These are phyloP conservation scores for Aspergillus egyptiacus DNA, from an alignment of 495 filamentous ascomycete species.

Conservation along the genomic window DNA sequence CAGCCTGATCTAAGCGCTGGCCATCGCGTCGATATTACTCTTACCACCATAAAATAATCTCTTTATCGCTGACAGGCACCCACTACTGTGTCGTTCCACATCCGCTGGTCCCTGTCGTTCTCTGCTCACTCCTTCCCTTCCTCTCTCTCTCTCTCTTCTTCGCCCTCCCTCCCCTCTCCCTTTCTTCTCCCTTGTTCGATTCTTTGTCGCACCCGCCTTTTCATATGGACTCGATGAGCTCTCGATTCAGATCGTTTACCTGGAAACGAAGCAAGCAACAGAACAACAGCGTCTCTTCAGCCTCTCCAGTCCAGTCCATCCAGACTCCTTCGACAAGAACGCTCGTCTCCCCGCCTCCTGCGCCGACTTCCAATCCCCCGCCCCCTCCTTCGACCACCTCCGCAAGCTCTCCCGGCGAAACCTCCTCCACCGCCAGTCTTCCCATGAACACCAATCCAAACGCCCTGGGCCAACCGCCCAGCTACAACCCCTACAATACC, in stretches of 20 bases:
- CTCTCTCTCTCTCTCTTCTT: slow-evolving; percentile 13
- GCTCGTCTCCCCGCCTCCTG: slow-evolving; percentile 28
- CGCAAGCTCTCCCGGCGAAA: slow-evolving; percentile 33
- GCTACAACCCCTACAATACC: slow-evolving; percentile 66
- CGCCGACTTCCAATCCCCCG: slow-evolving; percentile 29
- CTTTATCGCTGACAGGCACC: slow-evolving; percentile 3
- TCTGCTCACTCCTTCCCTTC: neutral
- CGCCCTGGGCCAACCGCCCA: slow-evolving; percentile 57
- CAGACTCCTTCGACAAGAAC: slow-evolving; percentile 20
- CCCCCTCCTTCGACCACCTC: slow-evolving; percentile 34
- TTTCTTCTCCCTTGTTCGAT: slow-evolving; percentile 13
- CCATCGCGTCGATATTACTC: neutral
- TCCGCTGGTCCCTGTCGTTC: slow-evolving; percentile 1
- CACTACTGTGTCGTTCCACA: slow-evolving; percentile 1
- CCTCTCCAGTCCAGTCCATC: slow-evolving; percentile 6
- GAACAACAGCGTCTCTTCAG: slow-evolving; percentile 16
- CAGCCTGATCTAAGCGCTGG: slow-evolving; percentile 1
- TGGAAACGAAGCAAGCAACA: slow-evolving; percentile 42
- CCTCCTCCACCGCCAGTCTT: slow-evolving; percentile 47
- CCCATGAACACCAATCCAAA: slow-evolving; percentile 48
- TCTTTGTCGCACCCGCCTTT: slow-evolving; percentile 17
- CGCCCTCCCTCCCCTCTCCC: slow-evolving; percentile 11
- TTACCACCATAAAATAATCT: too few relatives aligned
- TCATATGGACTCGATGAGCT: slow-evolving; percentile 47
- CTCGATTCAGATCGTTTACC: slow-evolving; percentile 43